Evolutionary conservation across 179 eudicot species (phyloP).

Genomic region (Patellifolia procumbens): DNA sequence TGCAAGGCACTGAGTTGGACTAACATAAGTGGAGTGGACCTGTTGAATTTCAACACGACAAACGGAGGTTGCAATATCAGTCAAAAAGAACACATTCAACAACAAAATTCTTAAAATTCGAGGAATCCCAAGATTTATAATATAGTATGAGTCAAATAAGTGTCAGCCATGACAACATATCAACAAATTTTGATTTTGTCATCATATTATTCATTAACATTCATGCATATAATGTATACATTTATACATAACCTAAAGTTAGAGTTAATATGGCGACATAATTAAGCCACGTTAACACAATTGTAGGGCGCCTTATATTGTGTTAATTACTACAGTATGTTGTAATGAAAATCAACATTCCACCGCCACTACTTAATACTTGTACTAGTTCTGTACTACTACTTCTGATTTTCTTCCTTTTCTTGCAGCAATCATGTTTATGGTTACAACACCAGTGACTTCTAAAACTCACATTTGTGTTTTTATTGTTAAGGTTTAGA

Average conservation of each 20-base stretch:
- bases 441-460: background rate
- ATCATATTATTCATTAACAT: background rate
- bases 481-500: background rate
- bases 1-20: conserved; percentile 15
- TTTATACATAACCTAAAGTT: background rate
- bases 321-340: background rate
- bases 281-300: conserved; percentile 26
- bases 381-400: background rate
- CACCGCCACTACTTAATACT: conserved; percentile 19
- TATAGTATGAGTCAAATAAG: conserved; percentile 22
- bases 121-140: conserved; percentile 15
- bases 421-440: background rate
- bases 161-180: conserved; percentile 30
- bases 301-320: background rate
- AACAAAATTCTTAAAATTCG: conserved; percentile 10
- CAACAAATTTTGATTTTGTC: background rate
- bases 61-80: background rate
- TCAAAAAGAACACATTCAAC: background rate
- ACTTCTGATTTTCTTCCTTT: conserved; percentile 3
- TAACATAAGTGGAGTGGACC: conserved; percentile 25
- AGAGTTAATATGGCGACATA: conserved; percentile 18
- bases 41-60: conserved; percentile 25
- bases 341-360: background rate
- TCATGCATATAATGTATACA: background rate
- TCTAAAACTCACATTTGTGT: conserved; percentile 2